Conservation (phyloP, 108 stramenopile genomes). For the Cyclostephanos tholiformis region DNA sequence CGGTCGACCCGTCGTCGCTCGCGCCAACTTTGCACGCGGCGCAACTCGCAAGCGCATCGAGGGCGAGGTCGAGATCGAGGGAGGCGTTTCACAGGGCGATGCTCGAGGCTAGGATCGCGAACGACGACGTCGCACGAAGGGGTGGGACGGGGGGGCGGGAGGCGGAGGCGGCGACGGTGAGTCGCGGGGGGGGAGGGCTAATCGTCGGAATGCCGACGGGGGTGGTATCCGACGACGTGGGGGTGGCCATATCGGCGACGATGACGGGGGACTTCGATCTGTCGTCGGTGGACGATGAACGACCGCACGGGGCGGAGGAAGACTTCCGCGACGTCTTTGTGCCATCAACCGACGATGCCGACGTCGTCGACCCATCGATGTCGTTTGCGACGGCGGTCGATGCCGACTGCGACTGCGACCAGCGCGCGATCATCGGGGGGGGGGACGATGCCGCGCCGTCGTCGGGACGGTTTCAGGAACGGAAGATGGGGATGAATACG, state of each 20-base stretch:
- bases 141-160: background rate
- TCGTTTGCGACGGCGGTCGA: background rate
- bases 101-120: constrained; percentile 11
- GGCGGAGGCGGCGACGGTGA: background rate
- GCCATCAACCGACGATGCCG: background rate
- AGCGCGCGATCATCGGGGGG: background rate
- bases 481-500: too few relatives aligned
- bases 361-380: too few relatives aligned
- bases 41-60: constrained; percentile 3
- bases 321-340: background rate
- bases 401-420: constrained; percentile 2
- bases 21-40: background rate
- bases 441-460: too few relatives aligned
- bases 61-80: background rate
- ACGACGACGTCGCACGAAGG: background rate
- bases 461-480: too few relatives aligned
- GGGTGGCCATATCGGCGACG: background rate
- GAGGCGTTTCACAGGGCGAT: constrained; percentile 26
- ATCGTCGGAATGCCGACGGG: too few relatives aligned
- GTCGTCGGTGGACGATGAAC: background rate
- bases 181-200: background rate
- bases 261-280: background rate
- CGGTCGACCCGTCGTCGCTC: background rate
- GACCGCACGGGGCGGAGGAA: background rate
- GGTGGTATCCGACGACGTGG: background rate